Conservation (phyloP, 768 basidiomycete species). For the Hygrophoropsis aurantiaca region DNA sequence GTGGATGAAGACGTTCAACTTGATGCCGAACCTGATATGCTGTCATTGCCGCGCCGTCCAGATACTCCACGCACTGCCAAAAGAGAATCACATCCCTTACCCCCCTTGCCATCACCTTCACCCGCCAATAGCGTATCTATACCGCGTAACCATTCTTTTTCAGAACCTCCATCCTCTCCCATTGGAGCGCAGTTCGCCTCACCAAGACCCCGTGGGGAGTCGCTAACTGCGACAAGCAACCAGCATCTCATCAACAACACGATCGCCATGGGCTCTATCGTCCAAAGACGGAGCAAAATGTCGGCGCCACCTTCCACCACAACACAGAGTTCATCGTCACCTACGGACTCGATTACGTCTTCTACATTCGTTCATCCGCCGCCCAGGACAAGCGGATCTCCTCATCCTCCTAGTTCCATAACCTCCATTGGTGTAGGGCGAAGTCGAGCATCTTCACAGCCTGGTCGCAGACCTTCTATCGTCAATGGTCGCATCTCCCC, state of each 20-base stretch:
- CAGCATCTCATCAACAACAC: slow-evolving; percentile 58
- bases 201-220: slow-evolving; percentile 55
- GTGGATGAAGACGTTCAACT: slow-evolving; percentile 59
- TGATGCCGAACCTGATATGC: slow-evolving; percentile 37
- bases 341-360: slow-evolving; percentile 38
- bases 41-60: slow-evolving; percentile 30
- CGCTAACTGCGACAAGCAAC: slow-evolving; percentile 38
- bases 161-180: slow-evolving; percentile 50
- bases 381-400: slow-evolving; percentile 34
- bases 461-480: slow-evolving; percentile 66
- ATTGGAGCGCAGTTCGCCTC: slow-evolving; percentile 37
- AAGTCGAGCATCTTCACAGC: slow-evolving; percentile 73
- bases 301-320: slow-evolving; percentile 54
- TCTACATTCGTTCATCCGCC: slow-evolving; percentile 32
- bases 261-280: slow-evolving; percentile 63
- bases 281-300: slow-evolving; percentile 63
- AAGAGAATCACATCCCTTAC: slow-evolving; percentile 64
- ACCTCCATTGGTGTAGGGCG: slow-evolving; percentile 42
- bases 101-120: slow-evolving; percentile 59
- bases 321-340: slow-evolving; percentile 29
- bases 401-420: slow-evolving; percentile 39
- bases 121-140: slow-evolving; percentile 24
- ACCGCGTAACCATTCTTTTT: slow-evolving; percentile 33
- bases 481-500: slow-evolving; percentile 52
- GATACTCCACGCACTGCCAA: slow-evolving; percentile 44